These are phyloP conservation scores for Mortierella sp. DNA, from an alignment of 371 early-diverging fungal genomes.

Conservation along the genomic window DNA sequence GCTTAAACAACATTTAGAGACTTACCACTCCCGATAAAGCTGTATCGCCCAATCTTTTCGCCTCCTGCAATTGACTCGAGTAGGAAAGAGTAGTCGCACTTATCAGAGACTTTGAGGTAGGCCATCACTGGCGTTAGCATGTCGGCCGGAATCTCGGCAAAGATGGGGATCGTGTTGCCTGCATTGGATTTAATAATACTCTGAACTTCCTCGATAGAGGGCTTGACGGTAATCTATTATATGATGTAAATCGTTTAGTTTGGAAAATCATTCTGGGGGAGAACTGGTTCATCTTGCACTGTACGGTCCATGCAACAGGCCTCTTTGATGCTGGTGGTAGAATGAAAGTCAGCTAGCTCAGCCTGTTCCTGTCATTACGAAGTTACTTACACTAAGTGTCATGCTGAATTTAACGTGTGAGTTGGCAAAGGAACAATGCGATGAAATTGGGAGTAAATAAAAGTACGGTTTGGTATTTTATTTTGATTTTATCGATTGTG, in stretches of 20 bases:
- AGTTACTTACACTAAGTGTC: conserved; percentile 16
- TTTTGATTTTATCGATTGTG: conserved; percentile 31
- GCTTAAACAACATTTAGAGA: background rate
- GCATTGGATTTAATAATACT: conserved; percentile 65
- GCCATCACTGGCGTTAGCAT: conserved; percentile 96
- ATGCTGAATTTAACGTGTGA: conserved; percentile 7
- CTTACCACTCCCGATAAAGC: conserved; percentile 92
- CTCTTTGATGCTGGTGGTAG: background rate
- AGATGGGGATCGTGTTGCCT: conserved; percentile 93
- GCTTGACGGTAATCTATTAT: conserved; percentile 60
- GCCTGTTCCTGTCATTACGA: background rate
- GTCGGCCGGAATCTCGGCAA: conserved; percentile 88
- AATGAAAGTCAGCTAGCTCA: background rate
- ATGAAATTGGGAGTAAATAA: background rate
- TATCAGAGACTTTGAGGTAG: conserved; percentile 89
- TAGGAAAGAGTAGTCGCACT: conserved; percentile 87
- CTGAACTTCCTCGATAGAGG: conserved; percentile 80
- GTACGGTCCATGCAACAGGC: background rate
- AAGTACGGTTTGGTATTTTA: background rate
- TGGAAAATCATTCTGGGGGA: background rate
- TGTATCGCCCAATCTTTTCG: conserved; percentile 95
- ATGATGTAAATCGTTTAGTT: background rate
- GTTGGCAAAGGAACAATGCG: background rate
- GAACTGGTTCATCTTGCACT: background rate
- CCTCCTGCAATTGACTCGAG: conserved; percentile 97